phyloP scores from a whole-genome alignment of 208 protist genomes.

The Sergeia podlipaevii region DNA sequence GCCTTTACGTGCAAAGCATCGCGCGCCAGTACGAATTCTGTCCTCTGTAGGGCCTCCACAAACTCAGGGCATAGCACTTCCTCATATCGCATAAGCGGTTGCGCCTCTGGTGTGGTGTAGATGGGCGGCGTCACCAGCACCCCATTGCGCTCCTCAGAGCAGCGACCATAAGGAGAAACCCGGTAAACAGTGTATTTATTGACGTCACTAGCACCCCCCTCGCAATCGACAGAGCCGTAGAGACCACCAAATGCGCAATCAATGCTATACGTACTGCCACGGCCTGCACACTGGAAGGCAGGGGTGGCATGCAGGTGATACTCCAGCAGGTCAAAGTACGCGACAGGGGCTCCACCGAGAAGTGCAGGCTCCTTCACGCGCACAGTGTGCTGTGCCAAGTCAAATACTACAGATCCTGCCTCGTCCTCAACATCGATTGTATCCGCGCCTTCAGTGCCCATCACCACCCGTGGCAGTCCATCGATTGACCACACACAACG shows the following conservation, averaged over 20 bases:
- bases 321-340: conserved; percentile 2
- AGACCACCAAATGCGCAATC: conserved; percentile 79
- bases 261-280: conserved; percentile 26
- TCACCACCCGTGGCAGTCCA: conserved; percentile 14
- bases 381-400: not conserved
- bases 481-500: conserved; percentile 20
- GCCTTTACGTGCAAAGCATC: conserved; percentile 15
- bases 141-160: conserved; percentile 30
- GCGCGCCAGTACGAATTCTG: conserved; percentile 15
- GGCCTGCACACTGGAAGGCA: not conserved
- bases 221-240: conserved; percentile 11
- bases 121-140: conserved; percentile 6
- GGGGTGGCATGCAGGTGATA: conserved; percentile 1
- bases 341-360: too few relatives aligned
- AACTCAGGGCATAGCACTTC: conserved; percentile 34
- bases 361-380: too few relatives aligned
- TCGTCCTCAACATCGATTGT: conserved; percentile 4
- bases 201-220: not conserved
- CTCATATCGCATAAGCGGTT: conserved; percentile 15
- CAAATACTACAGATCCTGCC: not conserved
- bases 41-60: conserved; percentile 28
- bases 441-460: not conserved
- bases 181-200: conserved; percentile 24
- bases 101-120: conserved; percentile 21
- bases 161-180: conserved; percentile 74